phyloP scores from a whole-genome alignment of 2,329 filamentous ascomycete species.

The Eutypella sp. region DNA sequence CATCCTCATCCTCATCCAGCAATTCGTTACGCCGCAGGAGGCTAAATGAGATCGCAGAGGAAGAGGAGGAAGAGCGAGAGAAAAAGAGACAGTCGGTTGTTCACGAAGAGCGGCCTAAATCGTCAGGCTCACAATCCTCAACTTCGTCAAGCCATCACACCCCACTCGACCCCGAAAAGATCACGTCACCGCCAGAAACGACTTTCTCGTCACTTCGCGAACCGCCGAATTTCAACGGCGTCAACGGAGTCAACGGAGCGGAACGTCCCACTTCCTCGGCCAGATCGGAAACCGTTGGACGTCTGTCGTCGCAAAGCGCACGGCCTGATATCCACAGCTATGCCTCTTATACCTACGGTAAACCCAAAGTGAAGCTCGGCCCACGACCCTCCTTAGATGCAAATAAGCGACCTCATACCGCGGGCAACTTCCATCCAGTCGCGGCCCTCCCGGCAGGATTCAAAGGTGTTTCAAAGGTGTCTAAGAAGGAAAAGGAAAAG shows the following conservation, averaged over 20 bases:
- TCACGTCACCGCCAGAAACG: slow-evolving; percentile 43
- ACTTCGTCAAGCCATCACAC: slow-evolving; percentile 33
- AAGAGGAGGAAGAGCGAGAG: slow-evolving; percentile 70
- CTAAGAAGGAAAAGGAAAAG: slow-evolving; percentile 44
- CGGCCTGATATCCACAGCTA: slow-evolving; percentile 47
- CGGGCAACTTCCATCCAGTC: slow-evolving; percentile 62
- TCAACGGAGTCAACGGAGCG: slow-evolving; percentile 44
- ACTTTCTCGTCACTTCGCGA: slow-evolving; percentile 46
- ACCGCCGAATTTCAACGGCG: slow-evolving; percentile 50
- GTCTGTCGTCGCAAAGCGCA: slow-evolving; percentile 48
- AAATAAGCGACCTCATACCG: slow-evolving; percentile 56
- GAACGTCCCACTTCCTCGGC: slow-evolving; percentile 40
- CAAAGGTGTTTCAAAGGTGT: slow-evolving; percentile 59
- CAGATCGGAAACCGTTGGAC: slow-evolving; percentile 35
- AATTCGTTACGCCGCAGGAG: slow-evolving; percentile 73
- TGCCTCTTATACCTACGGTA: slow-evolving; percentile 48
- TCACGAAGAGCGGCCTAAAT: slow-evolving; percentile 35
- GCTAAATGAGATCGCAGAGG: slow-evolving; percentile 90
- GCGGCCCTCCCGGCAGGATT: slow-evolving; percentile 78
- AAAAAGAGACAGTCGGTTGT: slow-evolving; percentile 54
- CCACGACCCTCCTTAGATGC: slow-evolving; percentile 74
- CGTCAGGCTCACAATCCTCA: slow-evolving; percentile 13
- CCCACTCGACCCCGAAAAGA: slow-evolving; percentile 48
- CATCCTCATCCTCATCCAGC: slow-evolving; percentile 78
- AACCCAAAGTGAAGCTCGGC: slow-evolving; percentile 83